Base-by-base conservation (phyloP, 441 rosid genomes). In the Adansonia madagascariensis region DNA sequence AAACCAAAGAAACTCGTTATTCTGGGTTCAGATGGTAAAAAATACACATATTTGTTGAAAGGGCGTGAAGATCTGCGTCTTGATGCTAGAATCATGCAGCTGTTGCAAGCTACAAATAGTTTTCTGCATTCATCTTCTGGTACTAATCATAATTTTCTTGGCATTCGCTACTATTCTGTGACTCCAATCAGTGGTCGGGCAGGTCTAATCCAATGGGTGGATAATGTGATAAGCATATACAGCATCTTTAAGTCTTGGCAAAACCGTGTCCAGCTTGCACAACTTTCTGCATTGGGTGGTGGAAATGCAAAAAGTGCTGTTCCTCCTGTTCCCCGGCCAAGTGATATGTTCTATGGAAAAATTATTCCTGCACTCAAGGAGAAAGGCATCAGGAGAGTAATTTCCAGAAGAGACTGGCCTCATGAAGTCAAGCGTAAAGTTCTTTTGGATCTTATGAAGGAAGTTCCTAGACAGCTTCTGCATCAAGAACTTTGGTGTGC, bases 351-450 rank as follows among this genome's bases (percentile, higher is more conserved):
- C 84, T 96, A 96, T 82, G 99, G 98, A 71, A 96, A 96, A 90
- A 96, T 96, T 80, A 96, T 96, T 82, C 99, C 99, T 35, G 99
- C 98, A 59, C 98, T 96, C 69, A 96, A 96, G 86, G 99, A 96
- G 85, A 94, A 94, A 87, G 98, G 99, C 74, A 91, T 96, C 73
- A 94, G 92, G 84, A 96, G 94, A 87, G 98, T 91, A 60, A 96
- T 92, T 82, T 96, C 99, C 67, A 91, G 99, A 86, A 91, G 98
- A 85, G 99, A 96, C 82, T 96, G 99, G 99, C 99, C 99, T 80
- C 96, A 91, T 79, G 99, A 96, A 83, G 99, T 96, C 73, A 96
- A 96, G 91, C 96, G 93, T 66, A 94, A 94, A 85, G 99, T 96
- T 86, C 91, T 91, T 79, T 82, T 92, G 80, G 99, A 96, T 88